Evolutionary conservation across 768 basidiomycete species (phyloP).

Genomic region (Termitomyces sp.): DNA sequence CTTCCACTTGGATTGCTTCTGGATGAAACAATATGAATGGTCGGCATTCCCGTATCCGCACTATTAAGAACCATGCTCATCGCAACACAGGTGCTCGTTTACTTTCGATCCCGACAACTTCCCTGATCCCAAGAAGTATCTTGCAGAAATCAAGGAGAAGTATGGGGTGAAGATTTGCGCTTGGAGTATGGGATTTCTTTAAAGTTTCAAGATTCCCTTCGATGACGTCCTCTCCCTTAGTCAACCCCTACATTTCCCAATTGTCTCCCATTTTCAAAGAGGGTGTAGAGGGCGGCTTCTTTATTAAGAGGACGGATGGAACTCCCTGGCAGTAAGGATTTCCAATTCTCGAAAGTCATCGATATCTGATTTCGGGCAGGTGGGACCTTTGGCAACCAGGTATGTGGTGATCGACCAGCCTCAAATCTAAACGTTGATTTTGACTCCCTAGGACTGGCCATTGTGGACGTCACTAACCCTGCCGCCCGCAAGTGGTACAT

Average conservation of each 20-base stretch:
- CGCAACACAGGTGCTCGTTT: conserved; percentile 57
- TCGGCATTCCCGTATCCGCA: conserved; percentile 17
- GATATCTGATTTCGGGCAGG: conserved; percentile 15
- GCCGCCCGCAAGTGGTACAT: conserved; percentile 54
- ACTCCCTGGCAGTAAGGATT: conserved; percentile 60
- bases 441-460: conserved; percentile 35
- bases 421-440: not conserved
- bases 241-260: conserved; percentile 76
- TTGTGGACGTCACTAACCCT: conserved; percentile 61
- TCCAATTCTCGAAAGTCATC: conserved; percentile 3
- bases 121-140: conserved; percentile 65
- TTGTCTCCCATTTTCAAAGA: conserved; percentile 67
- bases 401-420: not conserved
- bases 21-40: conserved; percentile 74
- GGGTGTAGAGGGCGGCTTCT: conserved; percentile 61
- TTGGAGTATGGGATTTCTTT: conserved; percentile 44
- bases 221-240: conserved; percentile 23
- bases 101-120: conserved; percentile 76
- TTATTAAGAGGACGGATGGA: conserved; percentile 67
- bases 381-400: conserved; percentile 69
- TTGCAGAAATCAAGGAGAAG: conserved; percentile 54
- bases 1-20: conserved; percentile 77
- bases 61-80: not conserved
- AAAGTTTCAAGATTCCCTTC: not conserved
- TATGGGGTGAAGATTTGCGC: conserved; percentile 71